Evolutionary conservation across 1,139 yeast species (phyloP), one percentile per base, ranked within the genome.

Genomic region (Wickerhamiella infanticola): DNA sequence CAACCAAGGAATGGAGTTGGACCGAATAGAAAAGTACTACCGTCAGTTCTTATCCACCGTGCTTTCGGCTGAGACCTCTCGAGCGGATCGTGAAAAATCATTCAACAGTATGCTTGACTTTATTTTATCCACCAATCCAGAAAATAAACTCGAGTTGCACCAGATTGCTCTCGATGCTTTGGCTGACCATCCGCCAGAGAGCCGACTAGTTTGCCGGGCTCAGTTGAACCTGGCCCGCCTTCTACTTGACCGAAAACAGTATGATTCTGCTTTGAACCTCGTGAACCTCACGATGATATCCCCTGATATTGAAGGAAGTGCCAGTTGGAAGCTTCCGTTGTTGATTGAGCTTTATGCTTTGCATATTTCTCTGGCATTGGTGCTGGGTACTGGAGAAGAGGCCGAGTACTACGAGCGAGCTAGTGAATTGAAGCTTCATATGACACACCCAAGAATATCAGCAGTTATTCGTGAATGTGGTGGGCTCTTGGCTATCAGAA

Each of bases 401-500:
- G 33, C 24, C 40, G 4, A 38, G 31, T 38, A 24, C 33, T 38
- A 38, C 33, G 8, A 24, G 5, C 27, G 13, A 23, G 40, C 40
- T 23, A 38, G 8, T 8, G 29, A 5, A 4, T 26, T 39, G 36
- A 70, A 73, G 25, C 68, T 81, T 0, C 83, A 84, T 1, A 79
- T 81, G 5, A 81, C 86, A 0, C 93, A 83, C 55, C 88, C 94
- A 0, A 66, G 73, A 43, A 77, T 80, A 37, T 66, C 79, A 57
- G 94, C 90, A 0, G 72, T 78, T 7, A 73, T 83, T 35, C 69
- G 77, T 49, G 90, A 82, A 58, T 79, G 85, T 55, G 85, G 86
- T 0, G 94, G 85, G 2, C 72, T 77, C 51, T 71, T 82, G 54
- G 73, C 75, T 48, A 77, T 81, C 69, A 69, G 73, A 52, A 71